Base-by-base conservation (phyloP, 169 alveolate genomes). In the Plasmodium ovale region DNA sequence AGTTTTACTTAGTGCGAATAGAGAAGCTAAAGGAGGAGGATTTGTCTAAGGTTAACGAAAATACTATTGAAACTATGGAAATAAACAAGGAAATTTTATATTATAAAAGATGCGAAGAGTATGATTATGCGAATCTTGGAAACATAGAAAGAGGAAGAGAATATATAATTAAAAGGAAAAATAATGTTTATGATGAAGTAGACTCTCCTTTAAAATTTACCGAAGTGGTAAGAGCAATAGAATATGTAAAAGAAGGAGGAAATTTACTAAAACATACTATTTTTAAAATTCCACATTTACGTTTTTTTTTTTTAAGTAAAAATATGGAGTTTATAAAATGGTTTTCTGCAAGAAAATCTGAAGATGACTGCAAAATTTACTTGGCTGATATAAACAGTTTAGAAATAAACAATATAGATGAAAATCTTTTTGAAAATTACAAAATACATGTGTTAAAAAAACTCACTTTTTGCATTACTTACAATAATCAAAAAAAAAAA, bases 161-260 rank as follows among this genome's bases (percentile, higher is more conserved):
- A 14, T 54, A 62, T 56, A 29, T 77, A 25, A 27, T 60, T 12
- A 77, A 29, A 4, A 25, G 23, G 10, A 35, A 16, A 14, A 12
- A 21, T n/a, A 23, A 21, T 0, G 58, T n/a, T 23, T 0, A 56
- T 7, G 72, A 72, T 1, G 47, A 35, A 47, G 25, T 77, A 4
- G 49, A 44, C 12, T 4, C 42, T 21, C 74, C 88, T 1, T 62
- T 77, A 1, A 77, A 44, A 10, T 77, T 77, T 37, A 53, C 79
- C 0, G 72, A 77, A 37, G 88, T 62, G 1, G 29, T 59, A 16
- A 77, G 77, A 16, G 88, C 88, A 31, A 77, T 77, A 7, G 88
- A 77, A 54, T 77, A 54, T 67, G 42, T 77, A 60, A 77, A 77
- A 35, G 88, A 77, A 77, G 88, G 88, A 44, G 27, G 77, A 0